phyloP scores from a whole-genome alignment of 2,329 filamentous ascomycete genomes.

The Penicillium brasilianum region DNA sequence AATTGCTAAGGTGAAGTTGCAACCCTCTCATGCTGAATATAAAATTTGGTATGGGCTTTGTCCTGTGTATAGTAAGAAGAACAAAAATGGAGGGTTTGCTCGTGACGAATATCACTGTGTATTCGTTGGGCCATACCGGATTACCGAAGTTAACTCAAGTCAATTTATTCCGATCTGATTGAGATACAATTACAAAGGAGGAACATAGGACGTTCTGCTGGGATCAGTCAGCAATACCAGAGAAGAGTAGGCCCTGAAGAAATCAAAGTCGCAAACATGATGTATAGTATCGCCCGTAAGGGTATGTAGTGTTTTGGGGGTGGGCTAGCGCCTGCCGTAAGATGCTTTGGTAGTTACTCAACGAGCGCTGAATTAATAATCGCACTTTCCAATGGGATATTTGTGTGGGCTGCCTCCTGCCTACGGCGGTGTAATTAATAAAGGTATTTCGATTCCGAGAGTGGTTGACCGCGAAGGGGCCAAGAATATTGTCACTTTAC shows the following conservation, averaged over 20 bases:
- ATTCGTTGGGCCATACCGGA: not conserved
- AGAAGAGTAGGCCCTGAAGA: not conserved
- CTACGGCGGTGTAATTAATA: not conserved
- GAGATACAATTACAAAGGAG: not conserved
- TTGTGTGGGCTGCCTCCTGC: not conserved
- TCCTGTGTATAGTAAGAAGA: not conserved
- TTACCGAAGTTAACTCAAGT: not conserved
- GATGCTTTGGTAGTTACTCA: not conserved
- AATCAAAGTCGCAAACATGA: not conserved
- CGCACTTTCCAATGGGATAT: not conserved
- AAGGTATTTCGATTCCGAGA: slow-evolving; percentile 1
- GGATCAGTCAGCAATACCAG: slow-evolving; percentile 2
- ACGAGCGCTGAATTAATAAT: not conserved
- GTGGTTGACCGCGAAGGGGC: not conserved
- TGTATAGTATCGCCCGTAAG: slow-evolving; percentile 1
- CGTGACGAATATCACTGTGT: not conserved
- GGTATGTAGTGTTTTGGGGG: not conserved
- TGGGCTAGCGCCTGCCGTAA: not conserved
- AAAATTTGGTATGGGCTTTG: slow-evolving; percentile 2
- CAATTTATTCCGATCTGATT: slow-evolving; percentile 2
- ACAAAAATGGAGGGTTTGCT: not conserved
- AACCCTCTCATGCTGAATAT: not conserved
- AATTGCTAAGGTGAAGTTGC: not conserved
- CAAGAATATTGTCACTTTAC: not conserved
- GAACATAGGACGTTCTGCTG: not conserved